These are phyloP conservation scores for Forsythia suspensa DNA, from an alignment of 257 asterid genomes.

Conservation along the genomic window DNA sequence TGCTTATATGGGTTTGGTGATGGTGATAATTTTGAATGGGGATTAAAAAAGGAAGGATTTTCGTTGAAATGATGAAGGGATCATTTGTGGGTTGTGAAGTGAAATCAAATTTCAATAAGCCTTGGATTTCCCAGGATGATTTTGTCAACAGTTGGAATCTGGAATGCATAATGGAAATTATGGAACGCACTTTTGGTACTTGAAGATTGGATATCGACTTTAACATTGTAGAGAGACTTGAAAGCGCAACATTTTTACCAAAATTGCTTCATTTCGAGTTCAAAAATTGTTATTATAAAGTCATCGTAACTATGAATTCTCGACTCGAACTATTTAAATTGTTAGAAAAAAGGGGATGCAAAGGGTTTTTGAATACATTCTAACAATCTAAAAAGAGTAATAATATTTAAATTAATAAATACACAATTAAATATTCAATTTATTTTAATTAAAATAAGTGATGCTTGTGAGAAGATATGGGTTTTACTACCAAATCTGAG, in stretches of 20 bases:
- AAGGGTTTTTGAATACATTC: no score
- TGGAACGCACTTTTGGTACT: background rate
- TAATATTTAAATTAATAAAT: no score
- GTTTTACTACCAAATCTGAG: no score
- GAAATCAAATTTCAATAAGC: slow-evolving; percentile 9
- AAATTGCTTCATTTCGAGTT: background rate
- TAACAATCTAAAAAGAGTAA: no score
- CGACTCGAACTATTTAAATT: no score
- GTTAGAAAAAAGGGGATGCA: no score
- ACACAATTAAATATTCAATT: no score
- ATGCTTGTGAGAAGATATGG: no score
- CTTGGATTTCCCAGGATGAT: slow-evolving; percentile 16
- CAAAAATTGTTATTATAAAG: no score
- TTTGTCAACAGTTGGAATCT: slow-evolving; percentile 22
- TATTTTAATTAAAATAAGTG: no score
- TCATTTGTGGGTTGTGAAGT: background rate
- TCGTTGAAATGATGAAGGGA: slow-evolving; percentile 15
- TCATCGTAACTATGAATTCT: no score
- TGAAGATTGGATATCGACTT: background rate
- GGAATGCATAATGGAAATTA: slow-evolving; percentile 21
- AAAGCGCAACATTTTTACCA: background rate
- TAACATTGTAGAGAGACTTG: background rate
- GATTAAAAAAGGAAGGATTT: slow-evolving; percentile 9
- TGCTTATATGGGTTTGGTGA: slow-evolving; percentile 4
- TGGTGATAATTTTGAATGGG: slow-evolving; percentile 24